Conservation (phyloP, 345 rosid genomes). For the Euclidium syriacum region DNA sequence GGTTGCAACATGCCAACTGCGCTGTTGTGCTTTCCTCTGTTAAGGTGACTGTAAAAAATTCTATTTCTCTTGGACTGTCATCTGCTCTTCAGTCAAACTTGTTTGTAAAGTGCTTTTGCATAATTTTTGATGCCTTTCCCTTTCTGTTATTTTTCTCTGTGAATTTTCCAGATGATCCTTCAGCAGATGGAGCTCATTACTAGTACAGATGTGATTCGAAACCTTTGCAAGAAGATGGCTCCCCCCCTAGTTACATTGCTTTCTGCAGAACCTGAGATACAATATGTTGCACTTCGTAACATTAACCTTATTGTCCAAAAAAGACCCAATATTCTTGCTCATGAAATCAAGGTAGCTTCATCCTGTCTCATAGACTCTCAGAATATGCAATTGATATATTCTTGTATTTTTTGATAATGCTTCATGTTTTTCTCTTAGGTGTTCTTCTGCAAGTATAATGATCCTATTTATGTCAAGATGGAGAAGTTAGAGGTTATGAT, state of each 20-base stretch:
- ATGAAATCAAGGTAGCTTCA: slow-evolving; percentile 83
- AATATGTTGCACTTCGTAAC: slow-evolving; percentile 89
- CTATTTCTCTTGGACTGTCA: slow-evolving; percentile 19
- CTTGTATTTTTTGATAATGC: not conserved
- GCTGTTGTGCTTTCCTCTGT: slow-evolving; percentile 98
- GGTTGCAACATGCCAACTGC: slow-evolving; percentile 96
- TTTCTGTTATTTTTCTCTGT: not conserved
- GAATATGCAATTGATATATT: slow-evolving; percentile 4
- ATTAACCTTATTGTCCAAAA: slow-evolving; percentile 94
- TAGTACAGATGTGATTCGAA: slow-evolving; percentile 90
- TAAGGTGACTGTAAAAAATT: slow-evolving; percentile 44
- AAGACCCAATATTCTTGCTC: slow-evolving; percentile 93
- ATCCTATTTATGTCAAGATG: slow-evolving; percentile 98
- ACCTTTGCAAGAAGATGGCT: slow-evolving; percentile 99
- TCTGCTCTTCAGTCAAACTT: not conserved
- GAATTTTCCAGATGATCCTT: slow-evolving; percentile 71
- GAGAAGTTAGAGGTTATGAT: slow-evolving; percentile 98
- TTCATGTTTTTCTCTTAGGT: slow-evolving; percentile 45
- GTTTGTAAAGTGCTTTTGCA: slow-evolving; percentile 9
- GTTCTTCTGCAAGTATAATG: slow-evolving; percentile 98
- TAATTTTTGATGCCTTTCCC: slow-evolving; percentile 2
- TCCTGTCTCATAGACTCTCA: not conserved
- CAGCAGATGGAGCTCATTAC: slow-evolving; percentile 97
- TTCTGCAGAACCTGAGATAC: slow-evolving; percentile 98
- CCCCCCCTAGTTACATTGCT: slow-evolving; percentile 96